Evolutionary conservation across 2,329 filamentous ascomycete species (phyloP).

Genomic region (Niveomyces coronatus): DNA sequence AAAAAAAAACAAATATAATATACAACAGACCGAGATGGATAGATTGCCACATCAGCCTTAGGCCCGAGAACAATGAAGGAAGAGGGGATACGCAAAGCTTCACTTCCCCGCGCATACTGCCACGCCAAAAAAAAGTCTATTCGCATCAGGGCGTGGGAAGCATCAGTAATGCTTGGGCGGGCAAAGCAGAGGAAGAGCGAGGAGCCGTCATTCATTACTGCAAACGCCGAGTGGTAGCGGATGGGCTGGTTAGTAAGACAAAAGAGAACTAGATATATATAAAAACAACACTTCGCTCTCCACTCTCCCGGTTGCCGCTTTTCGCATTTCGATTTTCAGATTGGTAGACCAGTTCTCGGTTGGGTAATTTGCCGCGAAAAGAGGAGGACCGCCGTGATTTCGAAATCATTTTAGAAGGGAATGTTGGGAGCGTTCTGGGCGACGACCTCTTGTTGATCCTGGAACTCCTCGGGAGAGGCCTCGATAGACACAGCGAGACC

Average conservation of each 20-base stretch:
- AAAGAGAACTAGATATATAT: not conserved
- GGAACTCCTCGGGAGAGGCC: constrained; percentile 71
- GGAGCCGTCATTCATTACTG: constrained; percentile 8
- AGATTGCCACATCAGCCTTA: constrained; percentile 2
- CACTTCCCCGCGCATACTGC: too few relatives aligned
- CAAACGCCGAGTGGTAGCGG: constrained; percentile 5
- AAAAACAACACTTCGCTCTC: constrained; percentile 3
- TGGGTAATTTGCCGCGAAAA: too few relatives aligned
- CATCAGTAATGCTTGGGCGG: constrained; percentile 3
- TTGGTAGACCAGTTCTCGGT: constrained; percentile 4
- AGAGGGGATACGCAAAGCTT: constrained; percentile 8
- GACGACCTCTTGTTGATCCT: constrained; percentile 66
- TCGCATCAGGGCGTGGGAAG: constrained; percentile 5
- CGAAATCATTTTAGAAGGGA: constrained; percentile 50
- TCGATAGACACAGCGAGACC: constrained; percentile 91
- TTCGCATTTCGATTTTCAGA: not conserved
- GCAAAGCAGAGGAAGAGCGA: constrained; percentile 6
- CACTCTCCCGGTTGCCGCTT: not conserved
- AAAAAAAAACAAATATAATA: constrained; percentile 9
- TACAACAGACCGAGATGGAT: constrained; percentile 7
- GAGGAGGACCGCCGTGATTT: too few relatives aligned
- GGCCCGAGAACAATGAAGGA: too few relatives aligned
- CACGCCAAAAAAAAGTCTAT: too few relatives aligned
- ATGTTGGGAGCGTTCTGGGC: constrained; percentile 45
- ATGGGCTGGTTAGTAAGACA: constrained; percentile 7